Base-by-base conservation (phyloP, 495 filamentous ascomycete species). In the Trypethelium eluteriae region DNA sequence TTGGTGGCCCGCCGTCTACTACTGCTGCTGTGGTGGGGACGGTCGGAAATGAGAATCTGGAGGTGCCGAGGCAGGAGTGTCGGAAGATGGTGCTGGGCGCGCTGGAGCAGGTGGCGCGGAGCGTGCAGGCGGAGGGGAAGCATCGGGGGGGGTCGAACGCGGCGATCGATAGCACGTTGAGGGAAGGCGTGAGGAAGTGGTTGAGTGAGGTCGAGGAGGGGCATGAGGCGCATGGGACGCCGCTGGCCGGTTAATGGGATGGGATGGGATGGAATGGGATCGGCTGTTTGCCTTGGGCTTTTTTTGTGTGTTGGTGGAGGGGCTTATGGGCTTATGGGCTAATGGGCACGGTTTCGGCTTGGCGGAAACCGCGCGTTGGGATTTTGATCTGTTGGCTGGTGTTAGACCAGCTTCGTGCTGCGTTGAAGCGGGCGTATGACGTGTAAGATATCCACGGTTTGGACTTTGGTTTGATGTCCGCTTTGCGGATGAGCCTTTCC, bases 171-270 rank as follows among this genome's bases (percentile, higher is more conserved):
- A 86, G 84, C 68, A 83, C 84, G 9, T 70, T 89, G 62, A 79
- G 85, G 62, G 85, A 89, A 67, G 87, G 85, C 6, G 82, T 89
- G 57, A 79, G 85, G 47, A 81, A 78, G 71, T 89, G 87, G 87
- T 79, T 89, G 67, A 74, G 77, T 56, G 81, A 83, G 70, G 83
- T 85, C 7, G 85, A 87, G 68, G 78, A 82, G 57, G 53, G 53
- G n/a, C 18, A 25, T 53, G 49, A 53, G 49, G 49, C 49, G 49
- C 49, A 14, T 14, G 49, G 10, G 49, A 53, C 41, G 7, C 41
- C 41, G 41, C 41, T 44, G 41, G 41, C 41, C 14, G 6, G 7
- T 44, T 44, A 14, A 44, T 14, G 41, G 41, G 41, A 14, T 14
- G 41, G 41, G 41, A 44, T 44, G 25, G 25, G 25, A 25, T 25